phyloP scores from a whole-genome alignment of 75 land plant genomes.

The Pseudotsuga menziesii region DNA sequence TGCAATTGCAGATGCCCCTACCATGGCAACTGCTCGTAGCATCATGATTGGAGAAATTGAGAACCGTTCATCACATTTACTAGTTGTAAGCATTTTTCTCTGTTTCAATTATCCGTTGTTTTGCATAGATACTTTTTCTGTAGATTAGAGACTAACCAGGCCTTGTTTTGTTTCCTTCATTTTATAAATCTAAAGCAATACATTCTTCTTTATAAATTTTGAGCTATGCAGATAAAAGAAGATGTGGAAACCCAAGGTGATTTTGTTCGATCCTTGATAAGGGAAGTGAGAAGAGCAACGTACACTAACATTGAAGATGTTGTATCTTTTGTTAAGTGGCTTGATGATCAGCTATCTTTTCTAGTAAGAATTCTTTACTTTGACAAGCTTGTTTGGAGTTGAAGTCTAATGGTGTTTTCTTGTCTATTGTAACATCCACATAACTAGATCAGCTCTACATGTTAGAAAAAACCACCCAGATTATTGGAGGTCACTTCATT shows the following conservation, averaged over 20 bases:
- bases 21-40: constrained; percentile 52
- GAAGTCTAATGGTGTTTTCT: not conserved
- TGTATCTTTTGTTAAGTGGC: constrained; percentile 73
- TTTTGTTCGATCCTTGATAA: constrained; percentile 57
- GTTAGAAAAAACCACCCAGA: too few species aligned
- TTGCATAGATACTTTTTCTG: not conserved
- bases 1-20: too few species aligned
- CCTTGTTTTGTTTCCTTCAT: not conserved
- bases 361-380: constrained; percentile 46
- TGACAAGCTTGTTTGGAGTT: too few species aligned
- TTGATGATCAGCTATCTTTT: constrained; percentile 72
- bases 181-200: not conserved
- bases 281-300: constrained; percentile 47
- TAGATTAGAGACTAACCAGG: too few species aligned
- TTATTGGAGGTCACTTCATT: too few species aligned
- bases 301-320: constrained; percentile 67
- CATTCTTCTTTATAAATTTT: not conserved
- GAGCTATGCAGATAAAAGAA: constrained; percentile 49
- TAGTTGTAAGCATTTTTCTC: constrained; percentile 45
- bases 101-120: not conserved
- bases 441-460: too few species aligned
- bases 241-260: constrained; percentile 77
- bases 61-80: constrained; percentile 62
- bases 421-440: not conserved
- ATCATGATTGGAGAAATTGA: constrained; percentile 84